phyloP scores from a whole-genome alignment of 2,329 filamentous ascomycete genomes.

The Hypomyces perniciosus region DNA sequence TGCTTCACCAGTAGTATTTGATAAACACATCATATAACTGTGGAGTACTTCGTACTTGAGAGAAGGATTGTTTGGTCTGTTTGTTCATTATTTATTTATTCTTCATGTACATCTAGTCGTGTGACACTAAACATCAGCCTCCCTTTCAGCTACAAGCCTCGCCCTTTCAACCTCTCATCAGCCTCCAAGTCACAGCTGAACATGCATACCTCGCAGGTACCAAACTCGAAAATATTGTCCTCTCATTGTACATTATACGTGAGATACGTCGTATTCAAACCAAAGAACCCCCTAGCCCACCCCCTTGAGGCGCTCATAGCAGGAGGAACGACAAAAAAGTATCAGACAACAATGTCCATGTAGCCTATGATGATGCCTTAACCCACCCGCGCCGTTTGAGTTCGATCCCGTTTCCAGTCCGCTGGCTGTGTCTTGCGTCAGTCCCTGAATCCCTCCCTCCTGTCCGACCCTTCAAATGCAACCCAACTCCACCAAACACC shows the following conservation, averaged over 20 bases:
- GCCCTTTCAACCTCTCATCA: no score
- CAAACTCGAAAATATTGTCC: background rate
- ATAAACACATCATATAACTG: no score
- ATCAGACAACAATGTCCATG: conserved; percentile 9
- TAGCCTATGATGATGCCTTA: conserved; percentile 7
- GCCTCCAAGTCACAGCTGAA: no score
- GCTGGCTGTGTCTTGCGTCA: conserved; percentile 1
- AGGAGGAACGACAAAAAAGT: conserved; percentile 2
- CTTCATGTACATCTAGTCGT: no score
- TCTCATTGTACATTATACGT: background rate
- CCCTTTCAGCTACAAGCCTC: no score
- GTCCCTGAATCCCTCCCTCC: background rate
- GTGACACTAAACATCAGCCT: no score
- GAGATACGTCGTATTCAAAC: conserved; percentile 8
- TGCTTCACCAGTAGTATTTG: no score
- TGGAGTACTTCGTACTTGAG: no score
- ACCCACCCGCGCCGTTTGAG: background rate
- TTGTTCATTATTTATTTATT: no score
- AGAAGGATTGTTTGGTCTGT: no score
- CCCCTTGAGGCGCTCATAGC: background rate
- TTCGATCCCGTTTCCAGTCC: conserved; percentile 3
- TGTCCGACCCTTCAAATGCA: conserved; percentile 5
- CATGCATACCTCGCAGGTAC: no score
- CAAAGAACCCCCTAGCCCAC: background rate
- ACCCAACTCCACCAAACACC: conserved; percentile 12